These are phyloP conservation scores for Casuarina equisetifolia DNA, from an alignment of 306 rosid genomes.

Conservation along the genomic window DNA sequence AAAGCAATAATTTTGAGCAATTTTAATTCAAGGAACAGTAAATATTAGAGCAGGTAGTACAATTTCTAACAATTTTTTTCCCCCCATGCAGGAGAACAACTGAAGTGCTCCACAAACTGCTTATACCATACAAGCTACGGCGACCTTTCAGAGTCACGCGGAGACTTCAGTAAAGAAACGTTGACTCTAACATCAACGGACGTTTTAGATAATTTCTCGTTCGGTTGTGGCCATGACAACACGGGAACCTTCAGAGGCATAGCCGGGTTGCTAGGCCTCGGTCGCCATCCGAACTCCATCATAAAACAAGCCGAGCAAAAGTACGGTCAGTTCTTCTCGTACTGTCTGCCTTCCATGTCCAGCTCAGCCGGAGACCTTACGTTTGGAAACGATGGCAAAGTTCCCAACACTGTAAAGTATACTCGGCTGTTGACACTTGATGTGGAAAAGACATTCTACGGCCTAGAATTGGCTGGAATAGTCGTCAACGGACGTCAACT, in stretches of 20 bases:
- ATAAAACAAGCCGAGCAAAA: constrained; percentile 59
- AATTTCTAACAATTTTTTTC: too few relatives aligned
- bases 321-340: constrained; percentile 58
- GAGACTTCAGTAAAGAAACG: constrained; percentile 42
- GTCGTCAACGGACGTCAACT: too few relatives aligned
- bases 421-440: constrained; percentile 26
- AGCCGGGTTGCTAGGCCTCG: constrained; percentile 77
- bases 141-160: too few relatives aligned
- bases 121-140: too few relatives aligned
- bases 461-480: too few relatives aligned
- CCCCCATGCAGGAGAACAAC: too few relatives aligned
- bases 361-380: constrained; percentile 52
- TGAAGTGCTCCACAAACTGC: too few relatives aligned
- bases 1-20: too few relatives aligned
- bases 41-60: too few relatives aligned
- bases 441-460: too few relatives aligned
- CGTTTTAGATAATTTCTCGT: constrained; percentile 35
- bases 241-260: constrained; percentile 52
- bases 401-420: constrained; percentile 26
- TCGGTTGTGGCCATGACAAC: constrained; percentile 81
- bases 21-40: too few relatives aligned
- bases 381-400: constrained; percentile 27
- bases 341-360: constrained; percentile 65
- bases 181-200: constrained; percentile 35
- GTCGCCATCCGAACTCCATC: constrained; percentile 61